A percentile compares a stretch with the other conserved stretches of the same genome.
Conservation (phyloP, 2,329 filamentous ascomycete genomes). For the Exophiala bonariae region DNA sequence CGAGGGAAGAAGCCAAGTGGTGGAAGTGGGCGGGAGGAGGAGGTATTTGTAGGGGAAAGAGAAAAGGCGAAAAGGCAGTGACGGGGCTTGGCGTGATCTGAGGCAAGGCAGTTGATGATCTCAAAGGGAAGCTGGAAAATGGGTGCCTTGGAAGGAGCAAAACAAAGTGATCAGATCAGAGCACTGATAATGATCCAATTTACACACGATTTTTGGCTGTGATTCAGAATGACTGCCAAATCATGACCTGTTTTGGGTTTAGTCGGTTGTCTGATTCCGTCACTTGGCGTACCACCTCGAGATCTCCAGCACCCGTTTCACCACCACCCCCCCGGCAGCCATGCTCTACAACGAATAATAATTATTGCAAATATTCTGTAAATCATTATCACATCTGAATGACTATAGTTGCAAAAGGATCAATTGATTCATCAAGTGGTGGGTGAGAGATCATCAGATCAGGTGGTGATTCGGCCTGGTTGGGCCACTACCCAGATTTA, state of each 20-base stretch:
- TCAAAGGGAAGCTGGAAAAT: slow-evolving; percentile 22
- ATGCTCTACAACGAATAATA: slow-evolving; percentile 9
- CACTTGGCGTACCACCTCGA: slow-evolving; percentile 26
- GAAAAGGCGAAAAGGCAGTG: slow-evolving; percentile 25
- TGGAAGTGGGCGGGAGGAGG: slow-evolving; percentile 24
- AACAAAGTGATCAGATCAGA: slow-evolving; percentile 24
- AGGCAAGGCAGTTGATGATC: slow-evolving; percentile 10
- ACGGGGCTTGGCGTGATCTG: slow-evolving; percentile 21
- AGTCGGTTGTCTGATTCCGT: slow-evolving; percentile 8
- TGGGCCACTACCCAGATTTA: slow-evolving; percentile 27
- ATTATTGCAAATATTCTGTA: slow-evolving; percentile 13
- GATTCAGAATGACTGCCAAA: slow-evolving; percentile 23
- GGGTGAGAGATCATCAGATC: slow-evolving; percentile 21
- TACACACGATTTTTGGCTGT: slow-evolving; percentile 13
- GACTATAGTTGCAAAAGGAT: slow-evolving; percentile 12
- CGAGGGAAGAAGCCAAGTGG: slow-evolving; percentile 30
- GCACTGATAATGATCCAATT: slow-evolving; percentile 13
- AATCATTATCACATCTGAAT: slow-evolving; percentile 9
- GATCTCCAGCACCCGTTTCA: slow-evolving; percentile 6
- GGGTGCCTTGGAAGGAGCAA: slow-evolving; percentile 6
- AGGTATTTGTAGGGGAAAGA: slow-evolving; percentile 26
- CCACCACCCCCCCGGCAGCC: slow-evolving; percentile 4
- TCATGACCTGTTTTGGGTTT: slow-evolving; percentile 6
- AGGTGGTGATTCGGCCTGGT: slow-evolving; percentile 20
- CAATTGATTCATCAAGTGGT: slow-evolving; percentile 11